Percentiles rank a stretch among this genome's conserved stretches.
Evolutionary conservation across 78 protist genomes (phyloP).

Genomic region (Thecamonas trahens): DNA sequence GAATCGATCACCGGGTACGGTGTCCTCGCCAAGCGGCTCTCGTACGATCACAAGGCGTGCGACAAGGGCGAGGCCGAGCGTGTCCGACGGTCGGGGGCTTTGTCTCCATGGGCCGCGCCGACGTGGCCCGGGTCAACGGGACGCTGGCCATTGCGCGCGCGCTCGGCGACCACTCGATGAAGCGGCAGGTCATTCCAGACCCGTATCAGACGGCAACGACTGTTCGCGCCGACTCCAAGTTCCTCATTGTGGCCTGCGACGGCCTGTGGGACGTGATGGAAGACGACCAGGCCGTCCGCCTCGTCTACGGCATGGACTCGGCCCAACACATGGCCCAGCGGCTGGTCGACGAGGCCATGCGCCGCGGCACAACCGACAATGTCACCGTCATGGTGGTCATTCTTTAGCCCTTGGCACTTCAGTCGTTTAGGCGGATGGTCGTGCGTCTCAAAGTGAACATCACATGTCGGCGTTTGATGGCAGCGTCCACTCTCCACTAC

Average conservation of each 20-base stretch:
- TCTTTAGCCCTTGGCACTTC: too few species aligned
- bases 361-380: too few species aligned
- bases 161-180: slow-evolving; percentile 17
- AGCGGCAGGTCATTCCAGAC: not conserved
- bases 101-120: not conserved
- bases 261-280: not conserved
- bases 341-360: too few species aligned
- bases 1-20: not conserved
- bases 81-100: slow-evolving; percentile 7
- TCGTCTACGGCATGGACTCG: too few species aligned
- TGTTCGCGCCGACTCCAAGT: not conserved
- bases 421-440: too few species aligned
- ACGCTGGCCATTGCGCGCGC: slow-evolving; percentile 26
- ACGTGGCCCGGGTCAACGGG: not conserved
- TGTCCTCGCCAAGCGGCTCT: not conserved
- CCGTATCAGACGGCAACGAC: not conserved
- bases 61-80: slow-evolving; percentile 1
- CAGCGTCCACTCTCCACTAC: too few species aligned
- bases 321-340: too few species aligned
- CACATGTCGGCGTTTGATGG: too few species aligned
- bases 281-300: too few species aligned
- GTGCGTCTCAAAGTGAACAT: too few species aligned
- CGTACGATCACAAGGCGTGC: slow-evolving; percentile 4
- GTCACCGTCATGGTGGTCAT: too few species aligned
- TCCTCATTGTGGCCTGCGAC: not conserved